phyloP scores from a whole-genome alignment of 768 basidiomycete genomes.

The Mycena venus region DNA sequence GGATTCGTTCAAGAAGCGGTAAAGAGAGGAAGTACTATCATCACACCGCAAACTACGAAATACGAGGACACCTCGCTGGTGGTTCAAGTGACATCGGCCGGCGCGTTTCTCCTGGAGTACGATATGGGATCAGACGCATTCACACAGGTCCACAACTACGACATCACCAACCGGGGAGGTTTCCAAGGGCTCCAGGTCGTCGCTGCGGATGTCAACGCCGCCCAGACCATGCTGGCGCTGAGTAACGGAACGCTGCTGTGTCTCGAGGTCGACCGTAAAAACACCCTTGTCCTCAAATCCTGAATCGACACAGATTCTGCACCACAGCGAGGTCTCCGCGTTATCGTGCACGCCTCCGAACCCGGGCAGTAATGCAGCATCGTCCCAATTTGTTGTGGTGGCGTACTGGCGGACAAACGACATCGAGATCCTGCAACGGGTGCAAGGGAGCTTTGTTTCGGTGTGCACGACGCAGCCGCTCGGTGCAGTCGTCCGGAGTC shows the following conservation, averaged over 20 bases:
- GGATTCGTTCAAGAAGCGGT: neutral
- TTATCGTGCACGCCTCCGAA: conserved; percentile 75
- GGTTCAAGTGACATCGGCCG: conserved; percentile 79
- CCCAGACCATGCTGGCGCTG: conserved; percentile 75
- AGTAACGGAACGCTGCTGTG: conserved; percentile 65
- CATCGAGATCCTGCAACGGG: conserved; percentile 66
- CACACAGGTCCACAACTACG: conserved; percentile 56
- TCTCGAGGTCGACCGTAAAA: conserved; percentile 60
- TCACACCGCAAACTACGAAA: conserved; percentile 22
- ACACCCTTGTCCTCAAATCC: conserved; percentile 32
- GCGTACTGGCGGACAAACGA: conserved; percentile 82
- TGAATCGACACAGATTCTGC: conserved; percentile 24
- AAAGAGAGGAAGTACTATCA: neutral
- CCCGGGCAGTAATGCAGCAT: conserved; percentile 58
- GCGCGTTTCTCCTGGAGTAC: conserved; percentile 69
- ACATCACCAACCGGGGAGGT: conserved; percentile 37
- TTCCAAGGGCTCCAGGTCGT: conserved; percentile 63
- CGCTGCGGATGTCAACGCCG: conserved; percentile 76
- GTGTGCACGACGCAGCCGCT: conserved; percentile 53
- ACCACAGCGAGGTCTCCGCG: conserved; percentile 71
- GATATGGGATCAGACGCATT: conserved; percentile 56
- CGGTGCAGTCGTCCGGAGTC: conserved; percentile 61
- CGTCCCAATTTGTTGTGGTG: conserved; percentile 65
- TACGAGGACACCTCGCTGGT: conserved; percentile 66
- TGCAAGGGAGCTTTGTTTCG: conserved; percentile 35